Conservation (phyloP, 2,329 filamentous ascomycete species). For the Beauveria scarabaeidicola region DNA sequence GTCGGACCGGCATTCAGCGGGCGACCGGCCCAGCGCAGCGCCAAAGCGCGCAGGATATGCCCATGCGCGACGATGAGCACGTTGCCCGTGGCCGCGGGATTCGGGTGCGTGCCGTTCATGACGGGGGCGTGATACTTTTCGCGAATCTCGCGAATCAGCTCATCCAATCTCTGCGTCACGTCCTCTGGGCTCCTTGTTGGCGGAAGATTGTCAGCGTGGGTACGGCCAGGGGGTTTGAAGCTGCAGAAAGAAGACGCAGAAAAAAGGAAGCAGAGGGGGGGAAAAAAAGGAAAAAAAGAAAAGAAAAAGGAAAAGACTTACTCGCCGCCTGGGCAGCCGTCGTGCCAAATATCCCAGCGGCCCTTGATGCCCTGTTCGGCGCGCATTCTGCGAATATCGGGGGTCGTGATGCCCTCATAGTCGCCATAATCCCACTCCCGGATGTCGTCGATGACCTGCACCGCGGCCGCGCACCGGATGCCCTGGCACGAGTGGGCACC, state of each 20-base stretch:
- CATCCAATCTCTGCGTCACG: conserved; percentile 63
- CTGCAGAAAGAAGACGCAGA: too few species aligned
- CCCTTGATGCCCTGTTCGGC: conserved; percentile 44
- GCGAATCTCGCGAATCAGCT: conserved; percentile 67
- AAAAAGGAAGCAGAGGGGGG: too few species aligned
- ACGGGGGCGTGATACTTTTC: conserved; percentile 53
- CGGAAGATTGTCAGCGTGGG: neutral
- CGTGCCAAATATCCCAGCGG: conserved; percentile 80
- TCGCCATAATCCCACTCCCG: conserved; percentile 84
- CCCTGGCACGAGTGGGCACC: conserved; percentile 28
- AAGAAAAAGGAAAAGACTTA: conserved; percentile 32
- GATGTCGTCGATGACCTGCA: conserved; percentile 63
- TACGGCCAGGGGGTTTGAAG: too few species aligned
- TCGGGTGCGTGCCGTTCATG: conserved; percentile 43
- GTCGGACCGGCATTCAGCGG: conserved; percentile 65
- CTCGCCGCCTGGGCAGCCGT: conserved; percentile 81
- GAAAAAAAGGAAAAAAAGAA: too few species aligned
- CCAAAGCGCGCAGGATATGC: conserved; percentile 80
- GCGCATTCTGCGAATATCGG: conserved; percentile 54
- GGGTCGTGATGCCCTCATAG: conserved; percentile 73
- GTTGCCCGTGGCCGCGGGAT: conserved; percentile 30
- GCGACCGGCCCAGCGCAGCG: conserved; percentile 75
- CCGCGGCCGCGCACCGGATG: conserved; percentile 46
- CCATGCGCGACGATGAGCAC: conserved; percentile 72
- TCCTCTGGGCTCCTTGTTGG: conserved; percentile 55